Conservation (phyloP, 148 eudicot genomes). For the Diospyros lotus region DNA sequence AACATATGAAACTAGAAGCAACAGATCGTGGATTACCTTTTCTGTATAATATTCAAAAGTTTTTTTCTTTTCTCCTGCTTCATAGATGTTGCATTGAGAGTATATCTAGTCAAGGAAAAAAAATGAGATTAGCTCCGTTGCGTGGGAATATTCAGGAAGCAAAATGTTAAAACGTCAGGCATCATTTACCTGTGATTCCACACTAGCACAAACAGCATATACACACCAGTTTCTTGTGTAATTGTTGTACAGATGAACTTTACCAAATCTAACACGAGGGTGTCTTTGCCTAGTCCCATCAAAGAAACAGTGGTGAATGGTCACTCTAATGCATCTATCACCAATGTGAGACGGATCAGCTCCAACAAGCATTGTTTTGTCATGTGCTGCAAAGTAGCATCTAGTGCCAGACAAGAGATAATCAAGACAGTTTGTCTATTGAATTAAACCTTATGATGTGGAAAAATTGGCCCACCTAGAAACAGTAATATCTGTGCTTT, state of each 20-base stretch:
- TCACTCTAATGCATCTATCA: slow-evolving; percentile 77
- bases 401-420: slow-evolving; percentile 19
- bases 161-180: not conserved
- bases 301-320: slow-evolving; percentile 83
- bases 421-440: not conserved
- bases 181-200: slow-evolving; percentile 64
- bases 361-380: slow-evolving; percentile 78
- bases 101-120: slow-evolving; percentile 36
- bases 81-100: slow-evolving; percentile 81
- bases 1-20: not conserved
- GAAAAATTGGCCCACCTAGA: slow-evolving; percentile 48
- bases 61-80: slow-evolving; percentile 68
- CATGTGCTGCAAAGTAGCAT: slow-evolving; percentile 61
- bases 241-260: slow-evolving; percentile 78
- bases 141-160: too few species aligned
- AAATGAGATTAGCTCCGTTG: not conserved
- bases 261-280: slow-evolving; percentile 73
- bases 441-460: not conserved
- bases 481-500: slow-evolving; percentile 74
- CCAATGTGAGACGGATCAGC: slow-evolving; percentile 63
- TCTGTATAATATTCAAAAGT: slow-evolving; percentile 63
- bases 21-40: slow-evolving; percentile 37
- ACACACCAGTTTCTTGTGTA: slow-evolving; percentile 79
- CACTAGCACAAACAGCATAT: slow-evolving; percentile 71
- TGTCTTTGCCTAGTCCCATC: slow-evolving; percentile 80